phyloP scores from a whole-genome alignment of 2,329 filamentous ascomycete species.

The Aspergillus puulaauensis region DNA sequence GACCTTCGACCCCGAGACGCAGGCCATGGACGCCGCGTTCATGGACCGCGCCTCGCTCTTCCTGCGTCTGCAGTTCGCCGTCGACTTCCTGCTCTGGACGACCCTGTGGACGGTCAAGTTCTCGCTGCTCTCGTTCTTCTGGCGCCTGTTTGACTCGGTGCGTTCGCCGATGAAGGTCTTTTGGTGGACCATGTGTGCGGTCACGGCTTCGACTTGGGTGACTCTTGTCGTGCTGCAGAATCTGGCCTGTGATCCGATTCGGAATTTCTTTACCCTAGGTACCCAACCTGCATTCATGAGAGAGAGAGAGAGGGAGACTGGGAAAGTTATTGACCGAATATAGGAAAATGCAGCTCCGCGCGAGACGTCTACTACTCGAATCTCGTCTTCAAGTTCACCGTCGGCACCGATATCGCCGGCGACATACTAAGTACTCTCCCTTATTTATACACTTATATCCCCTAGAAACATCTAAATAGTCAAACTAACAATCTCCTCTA shows the following conservation, averaged over 20 bases:
- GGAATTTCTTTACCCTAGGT: conserved; percentile 4
- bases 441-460: too few relatives aligned
- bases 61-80: not conserved
- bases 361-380: conserved; percentile 4
- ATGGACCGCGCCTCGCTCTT: conserved; percentile 1
- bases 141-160: conserved; percentile 5
- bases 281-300: not conserved
- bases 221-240: not conserved
- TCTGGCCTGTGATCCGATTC: not conserved
- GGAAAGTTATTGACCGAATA: not conserved
- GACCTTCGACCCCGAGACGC: not conserved
- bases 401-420: conserved; percentile 1
- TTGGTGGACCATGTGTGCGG: conserved; percentile 2
- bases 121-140: conserved; percentile 3
- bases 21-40: not conserved
- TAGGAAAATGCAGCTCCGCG: not conserved
- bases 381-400: conserved; percentile 5
- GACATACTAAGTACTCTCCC: not conserved
- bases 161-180: not conserved
- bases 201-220: conserved; percentile 2
- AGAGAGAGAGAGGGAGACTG: too few relatives aligned
- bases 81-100: conserved; percentile 5
- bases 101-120: conserved; percentile 5
- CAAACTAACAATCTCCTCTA: not conserved
- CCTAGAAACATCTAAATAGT: too few relatives aligned